Evolutionary conservation across 768 basidiomycete genomes (phyloP).

Genomic region (Sarcodon sp.): DNA sequence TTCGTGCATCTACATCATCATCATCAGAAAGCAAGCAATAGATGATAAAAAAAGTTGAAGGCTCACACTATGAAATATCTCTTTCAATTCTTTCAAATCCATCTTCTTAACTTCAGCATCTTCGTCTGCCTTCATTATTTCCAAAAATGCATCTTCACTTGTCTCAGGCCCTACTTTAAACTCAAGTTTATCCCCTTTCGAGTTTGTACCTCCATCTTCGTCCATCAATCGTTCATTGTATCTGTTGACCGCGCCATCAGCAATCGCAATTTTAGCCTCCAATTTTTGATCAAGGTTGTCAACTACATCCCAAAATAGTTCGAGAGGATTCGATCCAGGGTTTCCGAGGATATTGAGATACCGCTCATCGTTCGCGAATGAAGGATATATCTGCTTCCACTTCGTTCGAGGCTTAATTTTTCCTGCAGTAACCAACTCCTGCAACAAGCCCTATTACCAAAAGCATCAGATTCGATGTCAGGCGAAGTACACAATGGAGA

Average conservation of each 20-base stretch:
- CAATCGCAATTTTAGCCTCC: slow-evolving; percentile 61
- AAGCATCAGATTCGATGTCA: not conserved
- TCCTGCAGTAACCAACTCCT: slow-evolving; percentile 50
- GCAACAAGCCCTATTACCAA: slow-evolving; percentile 48
- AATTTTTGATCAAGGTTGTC: slow-evolving; percentile 81
- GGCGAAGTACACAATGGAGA: slow-evolving; percentile 4
- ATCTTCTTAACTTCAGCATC: slow-evolving; percentile 39
- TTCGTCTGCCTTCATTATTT: slow-evolving; percentile 40
- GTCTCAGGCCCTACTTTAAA: slow-evolving; percentile 44
- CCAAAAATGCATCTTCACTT: slow-evolving; percentile 48
- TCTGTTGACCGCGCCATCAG: slow-evolving; percentile 47
- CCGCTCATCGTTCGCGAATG: slow-evolving; percentile 64
- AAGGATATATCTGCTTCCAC: slow-evolving; percentile 84
- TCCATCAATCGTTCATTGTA: slow-evolving; percentile 24
- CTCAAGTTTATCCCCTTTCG: slow-evolving; percentile 16
- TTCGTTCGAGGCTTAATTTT: slow-evolving; percentile 72
- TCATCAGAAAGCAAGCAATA: not conserved
- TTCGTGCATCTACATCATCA: slow-evolving; percentile 46
- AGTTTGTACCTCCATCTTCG: slow-evolving; percentile 20
- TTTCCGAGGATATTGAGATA: slow-evolving; percentile 85
- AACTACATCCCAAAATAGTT: slow-evolving; percentile 91
- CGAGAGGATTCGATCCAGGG: slow-evolving; percentile 89
- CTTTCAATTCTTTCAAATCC: slow-evolving; percentile 34
- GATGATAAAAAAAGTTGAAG: not conserved
- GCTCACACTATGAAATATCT: slow-evolving; percentile 55